Evolutionary conservation across 1,284 basidiomycete genomes (phyloP).

Genomic region (Marasmius tenuissimus): DNA sequence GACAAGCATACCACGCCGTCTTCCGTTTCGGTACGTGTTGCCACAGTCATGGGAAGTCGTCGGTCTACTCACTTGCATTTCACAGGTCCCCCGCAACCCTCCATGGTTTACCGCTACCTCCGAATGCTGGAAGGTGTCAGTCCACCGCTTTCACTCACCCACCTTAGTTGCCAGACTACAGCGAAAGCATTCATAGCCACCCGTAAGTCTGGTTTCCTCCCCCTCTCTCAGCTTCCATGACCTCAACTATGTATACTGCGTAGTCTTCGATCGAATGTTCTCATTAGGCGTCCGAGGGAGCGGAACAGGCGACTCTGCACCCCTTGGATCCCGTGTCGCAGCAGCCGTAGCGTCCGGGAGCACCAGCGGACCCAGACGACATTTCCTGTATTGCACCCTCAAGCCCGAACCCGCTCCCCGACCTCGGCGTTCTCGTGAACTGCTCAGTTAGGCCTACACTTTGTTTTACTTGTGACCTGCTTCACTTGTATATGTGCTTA

Average conservation of each 20-base stretch:
- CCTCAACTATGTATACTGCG: slow-evolving; percentile 3
- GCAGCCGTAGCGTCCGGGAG: slow-evolving; percentile 55
- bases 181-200: slow-evolving; percentile 86
- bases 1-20: slow-evolving; percentile 82
- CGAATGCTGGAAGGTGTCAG: slow-evolving; percentile 81
- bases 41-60: slow-evolving; percentile 13
- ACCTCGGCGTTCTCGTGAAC: not conserved
- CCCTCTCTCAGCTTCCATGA: not conserved
- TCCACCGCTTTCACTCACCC: slow-evolving; percentile 76
- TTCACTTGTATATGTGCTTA: not conserved
- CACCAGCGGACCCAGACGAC: slow-evolving; percentile 67
- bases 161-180: slow-evolving; percentile 83
- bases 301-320: slow-evolving; percentile 55
- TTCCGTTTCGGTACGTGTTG: slow-evolving; percentile 74
- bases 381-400: slow-evolving; percentile 78
- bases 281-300: slow-evolving; percentile 75
- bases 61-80: slow-evolving; percentile 15
- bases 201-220: slow-evolving; percentile 44
- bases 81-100: slow-evolving; percentile 78
- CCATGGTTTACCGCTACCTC: slow-evolving; percentile 87
- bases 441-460: not conserved
- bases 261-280: slow-evolving; percentile 93
- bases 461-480: not conserved
- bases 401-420: slow-evolving; percentile 49
- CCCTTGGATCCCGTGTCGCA: slow-evolving; percentile 61